Conservation (phyloP, 139 green algal genomes). For the Edaphochlamys debaryana region DNA sequence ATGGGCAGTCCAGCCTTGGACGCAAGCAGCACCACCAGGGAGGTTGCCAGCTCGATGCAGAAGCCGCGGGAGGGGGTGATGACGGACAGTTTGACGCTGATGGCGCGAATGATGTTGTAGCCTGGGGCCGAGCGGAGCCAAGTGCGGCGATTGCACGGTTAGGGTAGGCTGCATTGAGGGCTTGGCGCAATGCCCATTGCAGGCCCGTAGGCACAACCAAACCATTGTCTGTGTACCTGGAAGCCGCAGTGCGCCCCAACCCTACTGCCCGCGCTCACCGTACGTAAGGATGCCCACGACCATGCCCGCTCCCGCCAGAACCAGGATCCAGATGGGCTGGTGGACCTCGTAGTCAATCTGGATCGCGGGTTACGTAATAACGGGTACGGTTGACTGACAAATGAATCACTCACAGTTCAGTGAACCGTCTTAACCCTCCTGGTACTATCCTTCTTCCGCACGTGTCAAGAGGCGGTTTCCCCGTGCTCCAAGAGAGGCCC, state of each 20-base stretch:
- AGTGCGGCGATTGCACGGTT: no score
- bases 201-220: no score
- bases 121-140: not conserved
- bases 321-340: slow-evolving; percentile 82
- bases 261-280: not conserved
- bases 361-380: not conserved
- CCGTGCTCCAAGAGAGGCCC: not conserved
- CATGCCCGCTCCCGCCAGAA: slow-evolving; percentile 78
- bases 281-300: slow-evolving; percentile 81
- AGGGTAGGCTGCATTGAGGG: no score
- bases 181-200: no score
- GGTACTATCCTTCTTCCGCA: no score
- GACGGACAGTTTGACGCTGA: slow-evolving; percentile 43
- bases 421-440: no score
- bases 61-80: slow-evolving; percentile 75
- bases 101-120: slow-evolving; percentile 64
- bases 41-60: slow-evolving; percentile 69
- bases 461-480: no score
- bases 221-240: no score
- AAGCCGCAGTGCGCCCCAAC: not conserved
- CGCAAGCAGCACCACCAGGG: slow-evolving; percentile 63
- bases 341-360: slow-evolving; percentile 37
- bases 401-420: no score
- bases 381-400: no score
- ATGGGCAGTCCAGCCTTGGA: slow-evolving; percentile 59